Percentiles rank a stretch among this genome's conserved stretches.
Conservation (phyloP, 306 rosid genomes). For the Cyamopsis tetragonoloba region DNA sequence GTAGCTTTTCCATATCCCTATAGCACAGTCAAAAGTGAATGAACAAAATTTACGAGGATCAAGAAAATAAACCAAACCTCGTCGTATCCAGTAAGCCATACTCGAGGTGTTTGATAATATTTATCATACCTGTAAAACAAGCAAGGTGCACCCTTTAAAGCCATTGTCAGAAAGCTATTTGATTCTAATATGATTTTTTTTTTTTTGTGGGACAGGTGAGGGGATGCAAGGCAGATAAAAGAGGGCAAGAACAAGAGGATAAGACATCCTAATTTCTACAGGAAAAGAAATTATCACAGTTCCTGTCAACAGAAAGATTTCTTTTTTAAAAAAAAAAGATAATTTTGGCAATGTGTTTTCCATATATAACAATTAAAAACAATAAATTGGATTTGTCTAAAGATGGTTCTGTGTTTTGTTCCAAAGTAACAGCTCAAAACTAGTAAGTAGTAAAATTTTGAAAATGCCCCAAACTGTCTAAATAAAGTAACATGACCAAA, state of each 20-base stretch:
- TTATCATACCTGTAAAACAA: conserved; percentile 75
- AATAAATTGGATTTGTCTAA: not conserved
- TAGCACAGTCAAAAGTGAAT: conserved; percentile 4
- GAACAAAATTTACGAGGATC: not conserved
- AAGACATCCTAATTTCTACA: not conserved
- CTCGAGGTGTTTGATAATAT: conserved; percentile 97
- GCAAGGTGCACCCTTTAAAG: conserved; percentile 5
- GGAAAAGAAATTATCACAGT: not conserved
- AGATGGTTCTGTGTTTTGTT: not conserved
- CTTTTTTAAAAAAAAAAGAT: not conserved
- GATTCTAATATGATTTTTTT: not conserved
- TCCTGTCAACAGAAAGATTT: not conserved
- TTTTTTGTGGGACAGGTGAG: not conserved
- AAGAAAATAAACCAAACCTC: conserved; percentile 55
- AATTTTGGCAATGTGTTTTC: not conserved
- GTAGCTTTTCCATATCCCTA: not conserved
- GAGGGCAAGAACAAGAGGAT: not conserved
- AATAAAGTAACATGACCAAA: not conserved
- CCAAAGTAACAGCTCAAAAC: not conserved
- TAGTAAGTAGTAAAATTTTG: not conserved
- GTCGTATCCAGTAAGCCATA: conserved; percentile 98
- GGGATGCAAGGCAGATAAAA: not conserved
- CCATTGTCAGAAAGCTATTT: conserved; percentile 4
- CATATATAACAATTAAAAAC: not conserved
- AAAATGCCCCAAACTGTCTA: not conserved